Evolutionary conservation across 495 filamentous ascomycete genomes (phyloP).

Genomic region (Neurospora discreta): DNA sequence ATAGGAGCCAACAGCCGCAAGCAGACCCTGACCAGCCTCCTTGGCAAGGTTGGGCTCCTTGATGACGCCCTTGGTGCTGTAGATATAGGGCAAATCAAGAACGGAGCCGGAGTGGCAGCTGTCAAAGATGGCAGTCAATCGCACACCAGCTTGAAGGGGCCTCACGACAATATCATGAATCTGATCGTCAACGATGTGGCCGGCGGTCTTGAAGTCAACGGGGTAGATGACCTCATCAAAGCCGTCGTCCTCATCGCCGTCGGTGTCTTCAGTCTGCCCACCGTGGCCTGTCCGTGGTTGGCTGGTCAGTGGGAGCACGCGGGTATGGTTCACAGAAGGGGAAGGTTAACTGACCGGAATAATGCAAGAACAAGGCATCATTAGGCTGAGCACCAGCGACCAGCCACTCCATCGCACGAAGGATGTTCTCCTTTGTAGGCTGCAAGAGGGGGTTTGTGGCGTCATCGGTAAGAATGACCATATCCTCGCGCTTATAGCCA

Average conservation of each 20-base stretch:
- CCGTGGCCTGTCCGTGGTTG: slow-evolving; percentile 27
- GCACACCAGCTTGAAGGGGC: slow-evolving; percentile 72
- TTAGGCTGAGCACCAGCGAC: slow-evolving; percentile 34
- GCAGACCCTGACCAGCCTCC: slow-evolving; percentile 83
- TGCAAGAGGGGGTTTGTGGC: slow-evolving; percentile 28
- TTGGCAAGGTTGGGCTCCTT: slow-evolving; percentile 97
- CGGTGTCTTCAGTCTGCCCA: slow-evolving; percentile 32
- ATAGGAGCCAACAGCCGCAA: slow-evolving; percentile 75
- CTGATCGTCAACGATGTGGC: slow-evolving; percentile 94
- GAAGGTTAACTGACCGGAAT: slow-evolving; percentile 47
- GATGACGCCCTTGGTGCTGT: slow-evolving; percentile 88
- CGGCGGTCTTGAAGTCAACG: slow-evolving; percentile 76
- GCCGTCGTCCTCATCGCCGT: slow-evolving; percentile 82
- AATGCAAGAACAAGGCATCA: slow-evolving; percentile 41
- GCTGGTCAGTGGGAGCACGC: not conserved
- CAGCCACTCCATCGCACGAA: slow-evolving; percentile 38
- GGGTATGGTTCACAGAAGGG: not conserved
- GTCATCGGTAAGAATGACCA: slow-evolving; percentile 42
- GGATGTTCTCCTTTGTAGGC: slow-evolving; percentile 40
- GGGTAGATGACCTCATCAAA: slow-evolving; percentile 97
- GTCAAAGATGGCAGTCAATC: slow-evolving; percentile 94
- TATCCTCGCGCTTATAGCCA: slow-evolving; percentile 43
- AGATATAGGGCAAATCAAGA: slow-evolving; percentile 93
- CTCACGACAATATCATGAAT: slow-evolving; percentile 85
- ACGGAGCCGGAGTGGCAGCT: slow-evolving; percentile 95